These are phyloP conservation scores for Annulohypoxylon bovei DNA, from an alignment of 495 filamentous ascomycete genomes.

Conservation along the genomic window DNA sequence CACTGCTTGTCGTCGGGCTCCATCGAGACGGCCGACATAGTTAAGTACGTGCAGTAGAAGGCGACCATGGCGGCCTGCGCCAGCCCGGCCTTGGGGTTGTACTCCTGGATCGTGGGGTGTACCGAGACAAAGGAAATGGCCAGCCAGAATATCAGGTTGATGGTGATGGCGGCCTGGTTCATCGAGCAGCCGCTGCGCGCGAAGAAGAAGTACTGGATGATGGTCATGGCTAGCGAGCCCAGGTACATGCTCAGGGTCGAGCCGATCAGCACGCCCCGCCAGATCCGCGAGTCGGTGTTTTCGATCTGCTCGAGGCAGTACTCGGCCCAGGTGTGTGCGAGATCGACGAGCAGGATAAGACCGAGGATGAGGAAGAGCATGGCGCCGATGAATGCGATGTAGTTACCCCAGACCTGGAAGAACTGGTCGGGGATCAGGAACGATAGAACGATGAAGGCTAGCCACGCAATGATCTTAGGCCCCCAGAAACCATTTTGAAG, in stretches of 20 bases:
- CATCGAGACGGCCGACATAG: constrained; percentile 98
- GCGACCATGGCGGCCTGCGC: constrained; percentile 98
- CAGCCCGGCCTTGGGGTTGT: constrained; percentile 90
- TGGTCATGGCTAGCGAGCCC: constrained; percentile 87
- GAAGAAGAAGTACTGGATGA: constrained; percentile 98
- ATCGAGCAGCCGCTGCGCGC: constrained; percentile 83
- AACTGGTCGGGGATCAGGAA: constrained; percentile 96
- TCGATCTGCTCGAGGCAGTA: constrained; percentile 95
- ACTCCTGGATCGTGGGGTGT: constrained; percentile 89
- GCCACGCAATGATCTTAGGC: constrained; percentile 76
- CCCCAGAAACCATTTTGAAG: constrained; percentile 98
- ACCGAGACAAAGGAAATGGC: constrained; percentile 85
- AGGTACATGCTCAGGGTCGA: constrained; percentile 96
- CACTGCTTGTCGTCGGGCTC: constrained; percentile 94
- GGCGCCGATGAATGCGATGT: constrained; percentile 86
- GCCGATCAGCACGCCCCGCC: constrained; percentile 87
- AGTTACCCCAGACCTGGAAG: constrained; percentile 96
- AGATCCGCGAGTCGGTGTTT: constrained; percentile 80
- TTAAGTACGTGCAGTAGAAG: constrained; percentile 97
- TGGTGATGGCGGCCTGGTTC: constrained; percentile 84
- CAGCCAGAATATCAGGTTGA: constrained; percentile 88
- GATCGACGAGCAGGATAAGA: constrained; percentile 90
- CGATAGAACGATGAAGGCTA: constrained; percentile 84
- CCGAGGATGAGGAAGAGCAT: constrained; percentile 95
- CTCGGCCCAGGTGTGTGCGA: constrained; percentile 98